Percentiles rank a stretch among this genome's conserved stretches.
Conservation (phyloP, 2,329 filamentous ascomycete species). For the Fusarium nematophilum region DNA sequence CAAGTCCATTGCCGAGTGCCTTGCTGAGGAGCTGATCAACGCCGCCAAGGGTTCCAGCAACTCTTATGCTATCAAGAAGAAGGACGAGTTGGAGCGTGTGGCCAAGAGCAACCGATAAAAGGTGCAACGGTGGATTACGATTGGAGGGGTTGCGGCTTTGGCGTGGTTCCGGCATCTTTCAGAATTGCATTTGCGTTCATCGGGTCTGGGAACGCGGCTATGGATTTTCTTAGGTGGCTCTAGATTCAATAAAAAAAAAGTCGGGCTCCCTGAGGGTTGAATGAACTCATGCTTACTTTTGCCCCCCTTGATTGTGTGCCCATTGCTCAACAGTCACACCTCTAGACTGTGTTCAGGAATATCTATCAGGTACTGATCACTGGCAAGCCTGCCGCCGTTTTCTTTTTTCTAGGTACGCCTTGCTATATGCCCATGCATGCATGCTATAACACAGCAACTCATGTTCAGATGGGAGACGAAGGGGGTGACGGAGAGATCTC, state of each 20-base stretch:
- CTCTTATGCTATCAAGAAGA: conserved; percentile 99
- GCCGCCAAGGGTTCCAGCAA: conserved; percentile 99
- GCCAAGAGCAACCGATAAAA: conserved; percentile 99
- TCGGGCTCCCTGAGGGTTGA: conserved; percentile 54
- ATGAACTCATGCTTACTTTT: conserved; percentile 46
- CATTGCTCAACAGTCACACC: conserved; percentile 1
- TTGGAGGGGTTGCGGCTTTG: conserved; percentile 54
- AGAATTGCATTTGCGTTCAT: conserved; percentile 61
- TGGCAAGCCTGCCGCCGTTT: background rate
- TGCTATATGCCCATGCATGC: background rate
- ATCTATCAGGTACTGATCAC: background rate
- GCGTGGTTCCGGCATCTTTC: conserved; percentile 60
- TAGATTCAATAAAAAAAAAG: conserved; percentile 58
- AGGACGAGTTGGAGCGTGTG: conserved; percentile 99
- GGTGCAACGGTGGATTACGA: conserved; percentile 49
- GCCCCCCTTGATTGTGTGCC: conserved; percentile 6
- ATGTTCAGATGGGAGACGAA: background rate
- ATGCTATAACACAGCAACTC: conserved; percentile 8
- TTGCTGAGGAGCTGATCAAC: conserved; percentile 99
- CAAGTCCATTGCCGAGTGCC: conserved; percentile 99
- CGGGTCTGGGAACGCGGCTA: conserved; percentile 58
- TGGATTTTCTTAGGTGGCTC: conserved; percentile 56
- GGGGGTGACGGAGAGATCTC: background rate
- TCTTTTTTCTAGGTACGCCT: background rate
- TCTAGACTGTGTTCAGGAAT: background rate